These are phyloP conservation scores for Exutisphaerella laricina DNA, from an alignment of 2,329 filamentous ascomycete species.

Conservation along the genomic window DNA sequence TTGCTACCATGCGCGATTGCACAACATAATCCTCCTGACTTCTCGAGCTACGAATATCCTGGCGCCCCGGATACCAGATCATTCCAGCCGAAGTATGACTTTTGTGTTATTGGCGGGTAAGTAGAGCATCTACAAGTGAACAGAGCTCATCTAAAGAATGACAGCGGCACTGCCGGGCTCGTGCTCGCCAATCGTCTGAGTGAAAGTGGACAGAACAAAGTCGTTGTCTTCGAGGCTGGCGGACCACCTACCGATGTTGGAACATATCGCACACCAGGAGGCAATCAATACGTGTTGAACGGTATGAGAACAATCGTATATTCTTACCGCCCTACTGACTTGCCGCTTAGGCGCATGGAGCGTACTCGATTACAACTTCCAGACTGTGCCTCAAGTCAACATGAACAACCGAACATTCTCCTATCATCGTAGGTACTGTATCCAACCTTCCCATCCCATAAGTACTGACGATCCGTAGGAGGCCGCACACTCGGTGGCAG, in stretches of 20 bases:
- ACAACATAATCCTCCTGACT: too few relatives aligned
- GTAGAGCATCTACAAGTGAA: not conserved
- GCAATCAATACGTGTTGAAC: constrained; percentile 16
- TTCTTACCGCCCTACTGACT: not conserved
- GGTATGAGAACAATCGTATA: constrained; percentile 1
- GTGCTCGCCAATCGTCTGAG: constrained; percentile 20
- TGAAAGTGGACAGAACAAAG: constrained; percentile 14
- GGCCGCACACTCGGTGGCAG: constrained; percentile 16
- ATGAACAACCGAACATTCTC: constrained; percentile 17
- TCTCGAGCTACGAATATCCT: constrained; percentile 13
- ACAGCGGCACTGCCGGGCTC: constrained; percentile 20
- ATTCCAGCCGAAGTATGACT: constrained; percentile 14
- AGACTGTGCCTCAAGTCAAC: constrained; percentile 10
- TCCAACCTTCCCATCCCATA: not conserved
- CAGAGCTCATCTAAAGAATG: not conserved
- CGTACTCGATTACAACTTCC: constrained; percentile 19
- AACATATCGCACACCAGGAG: constrained; percentile 12
- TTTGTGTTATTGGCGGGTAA: constrained; percentile 16
- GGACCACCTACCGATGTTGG: constrained; percentile 13
- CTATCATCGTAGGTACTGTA: constrained; percentile 12
- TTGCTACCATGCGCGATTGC: too few relatives aligned
- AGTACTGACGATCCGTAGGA: not conserved
- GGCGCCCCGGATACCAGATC: constrained; percentile 6
- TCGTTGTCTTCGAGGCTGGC: constrained; percentile 18
- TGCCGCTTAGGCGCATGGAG: constrained; percentile 4